Conservation (phyloP, 129 eudicot genomes). For the Helianthus tuberosus region DNA sequence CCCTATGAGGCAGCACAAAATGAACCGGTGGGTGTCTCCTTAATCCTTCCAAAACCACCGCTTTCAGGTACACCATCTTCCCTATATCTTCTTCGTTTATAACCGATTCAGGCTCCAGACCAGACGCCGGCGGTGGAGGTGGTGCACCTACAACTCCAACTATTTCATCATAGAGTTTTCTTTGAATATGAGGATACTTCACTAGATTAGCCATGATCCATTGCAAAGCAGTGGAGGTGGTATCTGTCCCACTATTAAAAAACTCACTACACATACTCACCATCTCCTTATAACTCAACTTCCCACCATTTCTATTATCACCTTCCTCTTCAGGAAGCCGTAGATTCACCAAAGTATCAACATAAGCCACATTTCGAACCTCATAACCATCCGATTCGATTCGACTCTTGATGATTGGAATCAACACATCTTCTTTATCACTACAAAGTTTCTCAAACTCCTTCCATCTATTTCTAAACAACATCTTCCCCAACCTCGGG, state of each 20-base stretch:
- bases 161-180: slow-evolving; percentile 59
- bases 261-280: slow-evolving; percentile 60
- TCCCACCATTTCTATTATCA: slow-evolving; percentile 11
- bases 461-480: slow-evolving; percentile 17
- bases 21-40: slow-evolving; percentile 43
- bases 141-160: slow-evolving; percentile 34
- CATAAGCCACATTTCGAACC: slow-evolving; percentile 15
- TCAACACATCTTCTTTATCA: slow-evolving; percentile 19
- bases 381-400: neutral
- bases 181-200: slow-evolving; percentile 37
- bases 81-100: slow-evolving; percentile 25
- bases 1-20: slow-evolving; percentile 54
- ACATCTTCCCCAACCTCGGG: slow-evolving; percentile 19
- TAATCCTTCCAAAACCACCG: slow-evolving; percentile 33
- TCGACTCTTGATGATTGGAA: slow-evolving; percentile 20
- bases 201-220: slow-evolving; percentile 39
- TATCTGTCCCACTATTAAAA: slow-evolving; percentile 40
- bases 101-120: slow-evolving; percentile 14
- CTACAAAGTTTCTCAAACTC: slow-evolving; percentile 7
- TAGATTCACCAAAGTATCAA: slow-evolving; percentile 25
- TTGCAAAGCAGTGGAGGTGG: slow-evolving; percentile 25
- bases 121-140: neutral
- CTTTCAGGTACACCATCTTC: slow-evolving; percentile 28
- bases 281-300: slow-evolving; percentile 46
- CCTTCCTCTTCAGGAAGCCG: slow-evolving; percentile 22